Percentiles rank a stretch among this genome's conserved stretches.
Evolutionary conservation across 495 filamentous ascomycete genomes (phyloP).

Genomic region (Podospora conica): DNA sequence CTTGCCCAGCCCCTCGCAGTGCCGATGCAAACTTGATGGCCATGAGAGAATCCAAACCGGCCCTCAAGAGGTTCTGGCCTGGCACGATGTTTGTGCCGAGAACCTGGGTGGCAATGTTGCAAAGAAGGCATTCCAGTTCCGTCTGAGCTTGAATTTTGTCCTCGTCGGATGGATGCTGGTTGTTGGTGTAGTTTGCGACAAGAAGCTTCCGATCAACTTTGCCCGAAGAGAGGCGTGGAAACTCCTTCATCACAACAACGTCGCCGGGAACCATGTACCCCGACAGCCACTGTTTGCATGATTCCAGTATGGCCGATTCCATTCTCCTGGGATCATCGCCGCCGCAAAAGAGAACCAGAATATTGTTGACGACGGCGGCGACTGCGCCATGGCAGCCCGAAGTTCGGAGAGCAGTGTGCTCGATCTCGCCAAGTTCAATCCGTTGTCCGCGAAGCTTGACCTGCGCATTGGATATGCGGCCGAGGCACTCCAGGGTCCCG

Average conservation of each 20-base stretch:
- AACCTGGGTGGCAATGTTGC: slow-evolving; percentile 39
- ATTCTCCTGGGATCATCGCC: slow-evolving; percentile 26
- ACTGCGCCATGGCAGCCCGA: slow-evolving; percentile 49
- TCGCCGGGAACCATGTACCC: slow-evolving; percentile 72
- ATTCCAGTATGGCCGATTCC: slow-evolving; percentile 40
- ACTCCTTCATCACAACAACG: slow-evolving; percentile 50
- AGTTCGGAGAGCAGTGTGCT: slow-evolving; percentile 56
- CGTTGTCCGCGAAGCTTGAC: slow-evolving; percentile 78
- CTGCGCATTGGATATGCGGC: slow-evolving; percentile 70
- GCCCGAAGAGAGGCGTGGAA: slow-evolving; percentile 70
- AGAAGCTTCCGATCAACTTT: slow-evolving; percentile 66
- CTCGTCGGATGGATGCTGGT: slow-evolving; percentile 11
- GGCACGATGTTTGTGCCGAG: slow-evolving; percentile 39
- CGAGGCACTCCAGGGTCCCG: slow-evolving; percentile 73
- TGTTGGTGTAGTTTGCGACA: slow-evolving; percentile 46
- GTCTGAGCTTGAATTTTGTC: slow-evolving; percentile 13
- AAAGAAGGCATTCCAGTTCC: slow-evolving; percentile 41
- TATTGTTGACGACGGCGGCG: slow-evolving; percentile 52
- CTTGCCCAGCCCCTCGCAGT: slow-evolving; percentile 48
- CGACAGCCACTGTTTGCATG: slow-evolving; percentile 67
- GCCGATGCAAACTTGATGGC: slow-evolving; percentile 61
- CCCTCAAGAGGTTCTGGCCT: slow-evolving; percentile 41
- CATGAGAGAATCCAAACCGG: slow-evolving; percentile 66
- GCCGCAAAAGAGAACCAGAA: slow-evolving; percentile 63
- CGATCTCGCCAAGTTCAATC: slow-evolving; percentile 78